A percentile compares a stretch with the other conserved stretches of the same genome.
phyloP scores from a whole-genome alignment of 306 rosid genomes.

The Cucumis melo region DNA sequence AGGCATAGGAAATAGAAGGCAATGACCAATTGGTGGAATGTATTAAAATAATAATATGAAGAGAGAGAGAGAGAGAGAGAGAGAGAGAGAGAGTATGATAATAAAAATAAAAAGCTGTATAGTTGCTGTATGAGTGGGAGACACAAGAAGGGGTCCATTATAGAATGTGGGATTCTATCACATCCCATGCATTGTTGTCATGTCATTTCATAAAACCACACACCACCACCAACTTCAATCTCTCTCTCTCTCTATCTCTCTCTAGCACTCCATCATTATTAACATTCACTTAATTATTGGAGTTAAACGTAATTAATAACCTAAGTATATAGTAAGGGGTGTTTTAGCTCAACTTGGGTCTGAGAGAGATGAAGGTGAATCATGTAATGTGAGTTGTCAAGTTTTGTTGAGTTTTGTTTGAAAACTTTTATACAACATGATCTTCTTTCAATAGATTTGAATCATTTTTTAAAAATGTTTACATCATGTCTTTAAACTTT shows the following conservation, averaged over 20 bases:
- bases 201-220: constrained; percentile 19
- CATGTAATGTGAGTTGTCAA: too few relatives aligned
- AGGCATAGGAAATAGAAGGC: too few relatives aligned
- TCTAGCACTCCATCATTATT: not conserved
- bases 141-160: constrained; percentile 40
- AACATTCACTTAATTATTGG: not conserved
- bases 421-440: too few relatives aligned
- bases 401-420: too few relatives aligned
- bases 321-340: too few relatives aligned
- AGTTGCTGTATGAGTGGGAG: constrained; percentile 45
- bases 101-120: constrained; percentile 22
- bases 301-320: not conserved
- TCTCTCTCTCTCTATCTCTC: not conserved
- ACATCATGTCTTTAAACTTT: too few relatives aligned
- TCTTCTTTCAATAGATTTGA: too few relatives aligned
- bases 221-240: not conserved
- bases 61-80: not conserved
- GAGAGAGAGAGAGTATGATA: constrained; percentile 8
- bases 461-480: too few relatives aligned
- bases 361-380: too few relatives aligned
- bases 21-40: not conserved
- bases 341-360: too few relatives aligned
- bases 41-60: not conserved
- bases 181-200: constrained; percentile 23
- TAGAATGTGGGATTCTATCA: constrained; percentile 38